Conservation (phyloP, 495 filamentous ascomycete genomes). For the Letharia lupina region DNA sequence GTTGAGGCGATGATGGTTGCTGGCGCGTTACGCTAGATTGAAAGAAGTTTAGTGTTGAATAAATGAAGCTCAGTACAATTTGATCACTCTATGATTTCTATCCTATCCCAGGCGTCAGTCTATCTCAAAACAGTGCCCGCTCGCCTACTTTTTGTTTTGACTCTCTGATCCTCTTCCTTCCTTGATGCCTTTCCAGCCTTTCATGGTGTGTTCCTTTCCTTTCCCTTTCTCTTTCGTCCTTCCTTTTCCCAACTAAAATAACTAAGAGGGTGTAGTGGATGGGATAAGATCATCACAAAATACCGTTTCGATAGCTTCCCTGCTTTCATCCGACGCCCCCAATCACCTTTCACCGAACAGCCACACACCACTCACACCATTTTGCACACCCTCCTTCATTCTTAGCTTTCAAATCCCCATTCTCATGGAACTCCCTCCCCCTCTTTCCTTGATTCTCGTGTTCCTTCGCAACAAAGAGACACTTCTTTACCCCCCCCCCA, state of each 20-base stretch:
- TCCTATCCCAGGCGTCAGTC: constrained; percentile 15
- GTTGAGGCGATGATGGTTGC: constrained; percentile 17
- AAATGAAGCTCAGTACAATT: constrained; percentile 8
- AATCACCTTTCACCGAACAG: constrained; percentile 9
- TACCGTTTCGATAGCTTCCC: neutral
- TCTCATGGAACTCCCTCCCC: neutral
- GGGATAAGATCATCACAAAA: neutral
- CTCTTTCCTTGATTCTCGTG: constrained; percentile 6
- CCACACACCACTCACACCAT: constrained; percentile 8
- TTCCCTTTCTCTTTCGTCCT: too few species aligned
- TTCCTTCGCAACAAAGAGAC: neutral
- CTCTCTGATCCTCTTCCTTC: neutral
- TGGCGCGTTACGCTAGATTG: neutral
- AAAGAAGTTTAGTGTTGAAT: neutral
- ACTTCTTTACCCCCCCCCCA: neutral
- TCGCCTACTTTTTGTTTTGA: neutral
- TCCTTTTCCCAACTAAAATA: neutral
- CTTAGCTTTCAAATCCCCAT: constrained; percentile 3
- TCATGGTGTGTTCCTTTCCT: neutral
- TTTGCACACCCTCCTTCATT: too few species aligned
- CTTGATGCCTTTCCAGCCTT: neutral
- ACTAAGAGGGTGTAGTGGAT: neutral
- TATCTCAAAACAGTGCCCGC: neutral
- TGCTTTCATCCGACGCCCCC: neutral
- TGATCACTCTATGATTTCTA: neutral